Conservation (phyloP, 176 grass and related monocot genomes). For the Phragmites australis region DNA sequence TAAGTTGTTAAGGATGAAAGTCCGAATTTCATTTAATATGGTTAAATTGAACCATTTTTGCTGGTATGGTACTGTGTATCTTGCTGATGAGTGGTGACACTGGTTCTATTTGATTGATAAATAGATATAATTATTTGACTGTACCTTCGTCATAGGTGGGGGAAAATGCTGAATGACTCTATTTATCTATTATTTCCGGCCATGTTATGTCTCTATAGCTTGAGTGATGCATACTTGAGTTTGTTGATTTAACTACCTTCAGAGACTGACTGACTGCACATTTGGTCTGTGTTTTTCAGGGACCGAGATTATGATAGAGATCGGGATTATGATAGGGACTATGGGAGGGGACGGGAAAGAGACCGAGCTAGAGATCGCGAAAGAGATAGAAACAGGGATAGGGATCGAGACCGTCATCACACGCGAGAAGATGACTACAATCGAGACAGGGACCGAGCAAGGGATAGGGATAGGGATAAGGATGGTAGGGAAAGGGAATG, state of each 20-base stretch:
- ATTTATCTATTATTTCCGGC: background rate
- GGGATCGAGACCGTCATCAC: slow-evolving; percentile 59
- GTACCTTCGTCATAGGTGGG: background rate
- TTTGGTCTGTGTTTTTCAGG: slow-evolving; percentile 34
- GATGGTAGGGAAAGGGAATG: slow-evolving; percentile 61
- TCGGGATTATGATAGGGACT: slow-evolving; percentile 59
- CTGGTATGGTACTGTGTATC: background rate
- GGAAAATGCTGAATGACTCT: background rate
- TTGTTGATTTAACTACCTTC: slow-evolving; percentile 12
- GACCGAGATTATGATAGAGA: slow-evolving; percentile 68
- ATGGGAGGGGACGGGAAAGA: slow-evolving; percentile 51
- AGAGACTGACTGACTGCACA: background rate
- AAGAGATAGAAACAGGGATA: slow-evolving; percentile 55
- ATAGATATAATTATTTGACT: background rate
- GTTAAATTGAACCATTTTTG: background rate
- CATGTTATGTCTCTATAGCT: background rate
- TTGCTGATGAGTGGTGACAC: background rate
- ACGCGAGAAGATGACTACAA: slow-evolving; percentile 56
- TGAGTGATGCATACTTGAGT: background rate
- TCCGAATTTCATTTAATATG: background rate
- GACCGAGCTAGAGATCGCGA: slow-evolving; percentile 54
- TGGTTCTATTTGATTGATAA: background rate
- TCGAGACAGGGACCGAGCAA: slow-evolving; percentile 59
- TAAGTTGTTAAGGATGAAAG: background rate
- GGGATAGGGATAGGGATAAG: slow-evolving; percentile 58